These are phyloP conservation scores for Punctularia strigosozonata DNA, from an alignment of 768 basidiomycete genomes.

Conservation along the genomic window DNA sequence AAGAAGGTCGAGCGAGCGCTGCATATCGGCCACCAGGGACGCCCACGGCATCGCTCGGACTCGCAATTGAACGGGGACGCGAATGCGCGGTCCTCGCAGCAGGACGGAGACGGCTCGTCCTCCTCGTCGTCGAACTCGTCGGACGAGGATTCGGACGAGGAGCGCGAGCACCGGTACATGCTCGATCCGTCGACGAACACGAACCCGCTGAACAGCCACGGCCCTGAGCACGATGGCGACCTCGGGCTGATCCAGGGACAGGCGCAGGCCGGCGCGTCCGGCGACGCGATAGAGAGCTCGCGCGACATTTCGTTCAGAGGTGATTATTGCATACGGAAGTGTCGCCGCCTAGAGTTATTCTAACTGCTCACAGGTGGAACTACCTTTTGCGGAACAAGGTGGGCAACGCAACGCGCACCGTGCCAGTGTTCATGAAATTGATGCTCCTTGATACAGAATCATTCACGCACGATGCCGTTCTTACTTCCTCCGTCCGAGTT, in stretches of 20 bases:
- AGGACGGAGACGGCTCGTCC: too few species aligned
- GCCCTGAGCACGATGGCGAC: constrained; percentile 10
- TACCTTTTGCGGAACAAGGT: constrained; percentile 89
- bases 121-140: too few species aligned
- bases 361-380: constrained; percentile 61
- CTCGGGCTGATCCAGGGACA: not conserved
- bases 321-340: constrained; percentile 2
- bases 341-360: not conserved
- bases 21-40: constrained; percentile 17
- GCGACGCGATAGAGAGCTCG: constrained; percentile 89
- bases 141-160: not conserved
- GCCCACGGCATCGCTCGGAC: constrained; percentile 5
- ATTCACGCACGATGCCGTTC: constrained; percentile 87
- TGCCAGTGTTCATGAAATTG: not conserved
- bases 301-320: constrained; percentile 92
- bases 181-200: constrained; percentile 73
- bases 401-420: not conserved
- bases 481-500: constrained; percentile 90
- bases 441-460: too few species aligned
- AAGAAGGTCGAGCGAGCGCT: constrained; percentile 34
- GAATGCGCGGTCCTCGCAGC: too few species aligned
- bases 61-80: not conserved
- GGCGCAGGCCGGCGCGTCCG: constrained; percentile 37
- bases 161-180: constrained; percentile 30
- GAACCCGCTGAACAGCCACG: constrained; percentile 35